These are phyloP conservation scores for Pythium volutum DNA, from an alignment of 352 stramenopile species.

Conservation along the genomic window DNA sequence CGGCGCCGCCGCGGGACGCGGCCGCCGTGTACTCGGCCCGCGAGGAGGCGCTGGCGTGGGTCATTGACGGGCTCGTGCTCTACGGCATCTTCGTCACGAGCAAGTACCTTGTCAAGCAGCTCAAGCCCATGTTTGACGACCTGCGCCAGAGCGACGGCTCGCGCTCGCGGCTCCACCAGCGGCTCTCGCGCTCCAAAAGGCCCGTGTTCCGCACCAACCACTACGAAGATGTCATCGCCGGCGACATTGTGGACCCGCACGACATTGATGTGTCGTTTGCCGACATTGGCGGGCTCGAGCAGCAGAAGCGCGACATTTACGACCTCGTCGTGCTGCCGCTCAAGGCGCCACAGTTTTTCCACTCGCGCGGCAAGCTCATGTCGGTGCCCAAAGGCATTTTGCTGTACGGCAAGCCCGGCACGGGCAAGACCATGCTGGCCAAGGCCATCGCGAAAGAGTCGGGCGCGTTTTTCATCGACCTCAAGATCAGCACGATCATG, in stretches of 20 bases:
- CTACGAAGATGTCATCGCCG: constrained; percentile 91
- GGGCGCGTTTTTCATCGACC: constrained; percentile 91
- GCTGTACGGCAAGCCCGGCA: constrained; percentile 98
- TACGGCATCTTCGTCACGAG: constrained; percentile 80
- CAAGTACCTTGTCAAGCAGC: constrained; percentile 84
- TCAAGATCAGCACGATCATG: constrained; percentile 76
- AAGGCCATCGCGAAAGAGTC: constrained; percentile 99
- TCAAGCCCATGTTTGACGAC: constrained; percentile 86
- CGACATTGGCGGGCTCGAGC: constrained; percentile 96
- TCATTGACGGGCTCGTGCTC: constrained; percentile 77
- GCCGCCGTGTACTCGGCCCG: constrained; percentile 30
- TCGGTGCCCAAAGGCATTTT: constrained; percentile 94
- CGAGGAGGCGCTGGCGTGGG: constrained; percentile 67
- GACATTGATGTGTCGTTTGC: constrained; percentile 91
- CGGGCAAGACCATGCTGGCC: constrained; percentile 97
- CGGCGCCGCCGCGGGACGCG: not conserved
- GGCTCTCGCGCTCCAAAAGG: constrained; percentile 58
- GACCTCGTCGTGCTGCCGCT: constrained; percentile 94
- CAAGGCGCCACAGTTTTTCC: constrained; percentile 91
- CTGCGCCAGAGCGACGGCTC: constrained; percentile 56
- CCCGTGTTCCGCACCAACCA: constrained; percentile 76
- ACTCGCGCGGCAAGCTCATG: constrained; percentile 80
- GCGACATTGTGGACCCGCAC: constrained; percentile 92
- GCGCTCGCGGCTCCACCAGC: constrained; percentile 70
- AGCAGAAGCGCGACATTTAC: constrained; percentile 95